These are phyloP conservation scores for Xylona heveae DNA, from an alignment of 495 filamentous ascomycete species.

Conservation along the genomic window DNA sequence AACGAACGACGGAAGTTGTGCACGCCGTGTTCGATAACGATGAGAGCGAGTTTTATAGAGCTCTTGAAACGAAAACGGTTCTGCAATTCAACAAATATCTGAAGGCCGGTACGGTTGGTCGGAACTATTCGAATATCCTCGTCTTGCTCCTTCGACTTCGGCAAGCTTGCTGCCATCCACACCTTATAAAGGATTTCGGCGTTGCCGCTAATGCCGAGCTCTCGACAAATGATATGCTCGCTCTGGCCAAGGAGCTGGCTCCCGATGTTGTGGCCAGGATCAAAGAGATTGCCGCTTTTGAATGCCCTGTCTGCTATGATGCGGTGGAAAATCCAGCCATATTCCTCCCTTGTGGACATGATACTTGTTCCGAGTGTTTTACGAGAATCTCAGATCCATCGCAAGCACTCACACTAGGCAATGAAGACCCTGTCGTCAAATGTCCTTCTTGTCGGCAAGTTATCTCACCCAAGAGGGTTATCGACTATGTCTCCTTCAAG, in stretches of 20 bases:
- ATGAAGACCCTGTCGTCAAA: conserved; percentile 32
- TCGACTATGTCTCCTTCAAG: conserved; percentile 52
- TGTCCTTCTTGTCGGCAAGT: conserved; percentile 59
- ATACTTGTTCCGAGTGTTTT: conserved; percentile 62
- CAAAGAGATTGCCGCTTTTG: conserved; percentile 32
- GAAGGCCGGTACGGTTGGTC: conserved; percentile 44
- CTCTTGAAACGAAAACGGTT: conserved; percentile 44
- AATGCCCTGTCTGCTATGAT: conserved; percentile 71
- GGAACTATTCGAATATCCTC: conserved; percentile 67
- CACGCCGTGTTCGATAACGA: conserved; percentile 56
- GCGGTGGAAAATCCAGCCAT: conserved; percentile 53
- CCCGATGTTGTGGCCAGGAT: conserved; percentile 44
- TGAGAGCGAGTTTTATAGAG: conserved; percentile 48
- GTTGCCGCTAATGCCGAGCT: conserved; percentile 23
- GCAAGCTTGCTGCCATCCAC: conserved; percentile 87
- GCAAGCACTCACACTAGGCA: conserved; percentile 28
- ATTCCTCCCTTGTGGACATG: conserved; percentile 71
- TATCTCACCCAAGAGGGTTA: conserved; percentile 44
- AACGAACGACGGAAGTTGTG: conserved; percentile 40
- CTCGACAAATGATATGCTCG: conserved; percentile 32
- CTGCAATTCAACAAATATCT: conserved; percentile 63
- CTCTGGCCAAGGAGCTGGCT: conserved; percentile 41
- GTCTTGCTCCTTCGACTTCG: conserved; percentile 70
- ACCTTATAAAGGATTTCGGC: conserved; percentile 63
- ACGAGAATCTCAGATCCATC: conserved; percentile 44